Base-by-base conservation (phyloP, 371 early-diverging fungal genomes). In the Mucor sp. region DNA sequence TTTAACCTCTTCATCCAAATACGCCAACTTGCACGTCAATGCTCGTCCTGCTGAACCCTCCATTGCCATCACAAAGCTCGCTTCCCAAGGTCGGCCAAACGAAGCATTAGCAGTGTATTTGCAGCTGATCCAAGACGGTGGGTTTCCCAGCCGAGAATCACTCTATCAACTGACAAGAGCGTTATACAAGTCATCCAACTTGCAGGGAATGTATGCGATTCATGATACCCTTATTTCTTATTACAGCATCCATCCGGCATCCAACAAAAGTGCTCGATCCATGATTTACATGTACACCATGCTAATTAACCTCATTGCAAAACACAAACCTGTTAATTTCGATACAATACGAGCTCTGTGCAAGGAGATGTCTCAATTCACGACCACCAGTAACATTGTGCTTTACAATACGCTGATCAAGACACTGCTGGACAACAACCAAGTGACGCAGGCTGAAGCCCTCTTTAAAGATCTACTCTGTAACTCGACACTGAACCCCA, bases 331-430 rank as follows among this genome's bases (percentile, higher is more conserved):
- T 3, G 55, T 58, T 1, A 60, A 68, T 65, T 70, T 70, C 43
- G 28, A 65, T 2, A 23, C 59, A 19, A 74, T 74, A n/a, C 48
- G 23, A 25, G 0, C 44, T 17, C 35, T 74, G 1, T 74, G 74
- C 43, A 56, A 63, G 48, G 63, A 70, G 32, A 57, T 74, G 41
- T 14, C 43, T 7, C 58, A 23, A 14, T 58, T 57, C 37, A 11
- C 43, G 4, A 5, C 21, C 23, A 58, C 44, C 12, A 25, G 41
- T 17, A 66, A 55, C 35, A 25, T 43, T n/a, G 62, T 61, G 8
- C 47, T 70, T 23, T 74, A 68, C 30, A 74, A 74, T 48, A 70
- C 62, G 1, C 56, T 74, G 6, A 67, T 74, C 19, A 70, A 70
- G 23, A 15, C 59, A 3, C 56, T 70, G 33, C 53, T 74, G 23